phyloP scores from a whole-genome alignment of 139 green algal species.

The Chlorella sorokiniana region DNA sequence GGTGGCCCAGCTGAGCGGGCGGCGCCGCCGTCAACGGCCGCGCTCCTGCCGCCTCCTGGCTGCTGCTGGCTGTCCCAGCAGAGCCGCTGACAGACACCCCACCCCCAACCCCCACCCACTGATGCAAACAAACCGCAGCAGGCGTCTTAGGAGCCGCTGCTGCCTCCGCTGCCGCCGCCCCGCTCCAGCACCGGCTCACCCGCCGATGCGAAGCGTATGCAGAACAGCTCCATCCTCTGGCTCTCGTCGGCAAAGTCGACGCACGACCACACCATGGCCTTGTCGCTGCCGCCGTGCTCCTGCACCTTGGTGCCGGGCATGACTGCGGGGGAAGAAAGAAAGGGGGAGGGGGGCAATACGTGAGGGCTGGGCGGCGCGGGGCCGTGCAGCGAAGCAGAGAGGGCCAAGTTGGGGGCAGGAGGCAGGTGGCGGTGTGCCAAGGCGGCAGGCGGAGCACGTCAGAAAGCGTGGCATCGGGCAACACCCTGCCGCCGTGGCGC shows the following conservation, averaged over 20 bases:
- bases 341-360: neutral
- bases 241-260: constrained; percentile 95
- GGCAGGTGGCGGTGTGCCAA: too few species aligned
- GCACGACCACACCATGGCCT: constrained; percentile 94
- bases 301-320: constrained; percentile 92
- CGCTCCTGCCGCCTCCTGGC: too few species aligned
- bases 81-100: too few species aligned
- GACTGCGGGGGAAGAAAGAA: constrained; percentile 60
- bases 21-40: neutral
- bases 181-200: constrained; percentile 5
- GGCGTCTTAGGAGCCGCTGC: neutral
- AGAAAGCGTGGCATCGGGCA: too few species aligned
- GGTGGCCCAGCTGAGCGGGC: neutral
- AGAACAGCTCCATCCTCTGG: constrained; percentile 87
- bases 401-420: too few species aligned
- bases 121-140: neutral
- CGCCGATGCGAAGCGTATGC: constrained; percentile 87
- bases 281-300: constrained; percentile 94
- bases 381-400: too few species aligned
- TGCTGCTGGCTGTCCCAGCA: too few species aligned
- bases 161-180: neutral
- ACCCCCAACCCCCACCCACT: too few species aligned
- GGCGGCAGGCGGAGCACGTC: too few species aligned
- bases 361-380: neutral
- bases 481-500: too few species aligned